phyloP scores from a whole-genome alignment of 1,284 basidiomycete genomes.

The Trichosporon inkin region DNA sequence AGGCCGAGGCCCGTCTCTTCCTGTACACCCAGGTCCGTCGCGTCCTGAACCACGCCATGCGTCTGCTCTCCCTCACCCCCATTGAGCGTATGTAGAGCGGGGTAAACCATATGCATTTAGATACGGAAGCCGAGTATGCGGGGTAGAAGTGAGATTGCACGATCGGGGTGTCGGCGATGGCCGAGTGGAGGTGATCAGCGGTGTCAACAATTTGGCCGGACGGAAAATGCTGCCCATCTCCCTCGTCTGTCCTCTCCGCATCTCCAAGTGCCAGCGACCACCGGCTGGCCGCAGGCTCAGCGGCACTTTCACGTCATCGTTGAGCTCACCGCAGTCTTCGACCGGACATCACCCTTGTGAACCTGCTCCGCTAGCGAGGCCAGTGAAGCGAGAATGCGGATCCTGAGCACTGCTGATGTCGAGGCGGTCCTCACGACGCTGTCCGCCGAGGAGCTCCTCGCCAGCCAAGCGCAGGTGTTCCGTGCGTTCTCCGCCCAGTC shows the following conservation, averaged over 20 bases:
- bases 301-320: too few relatives aligned
- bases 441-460: constrained; percentile 17
- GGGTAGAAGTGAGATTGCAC: background rate
- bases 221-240: too few relatives aligned
- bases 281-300: too few relatives aligned
- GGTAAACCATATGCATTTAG: constrained; percentile 10
- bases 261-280: too few relatives aligned
- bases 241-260: too few relatives aligned
- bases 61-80: constrained; percentile 79
- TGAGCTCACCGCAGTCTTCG: too few relatives aligned
- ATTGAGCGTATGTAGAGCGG: constrained; percentile 76
- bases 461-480: background rate
- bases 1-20: constrained; percentile 84
- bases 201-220: too few relatives aligned
- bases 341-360: too few relatives aligned
- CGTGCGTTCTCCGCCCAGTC: background rate
- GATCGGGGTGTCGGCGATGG: too few relatives aligned
- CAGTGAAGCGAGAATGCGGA: constrained; percentile 3
- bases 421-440: constrained; percentile 30
- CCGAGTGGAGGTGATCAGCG: too few relatives aligned
- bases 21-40: constrained; percentile 83
- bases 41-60: constrained; percentile 81
- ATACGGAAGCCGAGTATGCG: background rate
- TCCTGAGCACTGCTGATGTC: constrained; percentile 40
- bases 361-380: too few relatives aligned